Evolutionary conservation across 2,329 filamentous ascomycete genomes (phyloP).

Genomic region (Aspergillus sp.): DNA sequence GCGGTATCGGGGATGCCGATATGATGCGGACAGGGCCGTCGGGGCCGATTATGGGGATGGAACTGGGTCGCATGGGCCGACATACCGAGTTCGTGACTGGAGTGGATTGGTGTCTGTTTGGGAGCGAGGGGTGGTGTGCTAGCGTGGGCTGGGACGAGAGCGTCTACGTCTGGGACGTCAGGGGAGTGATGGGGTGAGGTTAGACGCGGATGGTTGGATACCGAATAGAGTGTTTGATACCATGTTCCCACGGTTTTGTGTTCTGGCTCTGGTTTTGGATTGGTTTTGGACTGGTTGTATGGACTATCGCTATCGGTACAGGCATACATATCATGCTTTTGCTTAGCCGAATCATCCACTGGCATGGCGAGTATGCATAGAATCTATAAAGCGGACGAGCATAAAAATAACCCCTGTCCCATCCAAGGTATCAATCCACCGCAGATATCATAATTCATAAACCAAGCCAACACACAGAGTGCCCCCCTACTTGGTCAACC

Average conservation of each 20-base stretch:
- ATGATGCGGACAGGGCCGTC: slow-evolving; percentile 30
- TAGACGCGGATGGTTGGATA: slow-evolving; percentile 11
- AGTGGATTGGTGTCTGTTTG: slow-evolving; percentile 96
- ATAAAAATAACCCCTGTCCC: too few species aligned
- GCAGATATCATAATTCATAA: too few species aligned
- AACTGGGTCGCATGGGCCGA: slow-evolving; percentile 78
- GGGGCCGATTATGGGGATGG: slow-evolving; percentile 47
- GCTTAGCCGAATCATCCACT: too few species aligned
- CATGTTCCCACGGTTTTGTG: neutral
- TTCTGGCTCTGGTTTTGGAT: slow-evolving; percentile 5
- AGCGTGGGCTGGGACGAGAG: slow-evolving; percentile 91
- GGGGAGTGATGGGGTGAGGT: slow-evolving; percentile 46
- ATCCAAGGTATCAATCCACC: too few species aligned
- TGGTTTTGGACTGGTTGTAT: too few species aligned
- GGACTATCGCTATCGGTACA: too few species aligned
- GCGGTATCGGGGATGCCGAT: slow-evolving; percentile 24
- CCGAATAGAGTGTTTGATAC: too few species aligned
- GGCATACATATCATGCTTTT: too few species aligned
- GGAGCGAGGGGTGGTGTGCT: slow-evolving; percentile 88
- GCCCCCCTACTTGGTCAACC: slow-evolving; percentile 38
- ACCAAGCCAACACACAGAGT: neutral
- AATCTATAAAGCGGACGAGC: too few species aligned
- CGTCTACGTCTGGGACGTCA: slow-evolving; percentile 85
- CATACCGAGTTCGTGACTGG: slow-evolving; percentile 96
- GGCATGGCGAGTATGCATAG: too few species aligned